Percentiles rank a stretch among this genome's conserved stretches.
These are phyloP conservation scores for Suzukiozyma palmioleophila DNA, from an alignment of 1,139 yeast species.

Conservation along the genomic window DNA sequence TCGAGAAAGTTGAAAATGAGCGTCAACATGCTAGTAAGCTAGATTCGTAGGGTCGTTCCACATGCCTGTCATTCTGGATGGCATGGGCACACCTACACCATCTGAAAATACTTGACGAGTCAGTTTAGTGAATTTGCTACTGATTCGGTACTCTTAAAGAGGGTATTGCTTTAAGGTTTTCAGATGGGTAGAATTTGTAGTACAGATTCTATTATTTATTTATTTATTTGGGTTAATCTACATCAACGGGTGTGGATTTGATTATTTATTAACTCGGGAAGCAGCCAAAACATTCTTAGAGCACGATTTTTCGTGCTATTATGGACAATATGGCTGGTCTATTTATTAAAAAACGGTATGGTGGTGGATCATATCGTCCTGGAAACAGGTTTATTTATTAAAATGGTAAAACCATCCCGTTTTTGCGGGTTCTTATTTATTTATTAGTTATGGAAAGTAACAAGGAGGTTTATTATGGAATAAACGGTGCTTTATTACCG, in stretches of 20 bases:
- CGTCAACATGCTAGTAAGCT: constrained; percentile 45
- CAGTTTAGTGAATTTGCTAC: too few relatives aligned
- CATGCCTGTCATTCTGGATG: too few relatives aligned
- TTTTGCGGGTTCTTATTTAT: constrained; percentile 1
- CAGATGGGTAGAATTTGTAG: too few relatives aligned
- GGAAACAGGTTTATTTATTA: constrained; percentile 1
- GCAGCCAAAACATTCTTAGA: too few relatives aligned
- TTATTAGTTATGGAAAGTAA: constrained; percentile 1
- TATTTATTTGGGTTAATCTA: constrained; percentile 1
- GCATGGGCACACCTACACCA: too few relatives aligned
- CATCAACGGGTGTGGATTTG: not conserved
- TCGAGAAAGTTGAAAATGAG: constrained; percentile 39
- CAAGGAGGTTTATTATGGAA: constrained; percentile 1
- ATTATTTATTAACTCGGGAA: not conserved
- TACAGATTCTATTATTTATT: not conserved
- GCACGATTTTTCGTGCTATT: too few relatives aligned
- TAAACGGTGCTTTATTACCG: not conserved
- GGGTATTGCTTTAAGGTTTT: too few relatives aligned
- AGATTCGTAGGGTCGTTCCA: too few relatives aligned
- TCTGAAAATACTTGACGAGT: too few relatives aligned
- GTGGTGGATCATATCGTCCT: not conserved
- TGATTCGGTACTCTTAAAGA: too few relatives aligned
- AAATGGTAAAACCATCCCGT: not conserved
- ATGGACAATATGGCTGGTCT: not conserved
- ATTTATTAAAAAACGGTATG: constrained; percentile 1